phyloP scores from a whole-genome alignment of 768 basidiomycete genomes.

The Macrolepiota albuminosa region DNA sequence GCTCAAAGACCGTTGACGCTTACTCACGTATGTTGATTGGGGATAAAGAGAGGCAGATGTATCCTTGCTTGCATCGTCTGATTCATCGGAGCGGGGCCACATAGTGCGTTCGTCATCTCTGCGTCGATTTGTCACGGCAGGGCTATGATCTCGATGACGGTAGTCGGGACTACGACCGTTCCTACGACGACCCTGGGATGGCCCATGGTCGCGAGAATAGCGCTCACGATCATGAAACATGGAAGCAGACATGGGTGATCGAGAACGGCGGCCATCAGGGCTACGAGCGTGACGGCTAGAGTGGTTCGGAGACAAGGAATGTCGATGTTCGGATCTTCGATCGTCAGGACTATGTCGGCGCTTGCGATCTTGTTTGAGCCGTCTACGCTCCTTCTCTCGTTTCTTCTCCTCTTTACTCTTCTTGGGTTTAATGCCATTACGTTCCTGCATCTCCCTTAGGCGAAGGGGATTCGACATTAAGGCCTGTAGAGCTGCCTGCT shows the following conservation, averaged over 20 bases:
- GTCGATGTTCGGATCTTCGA: conserved; percentile 12
- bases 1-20: conserved; percentile 36
- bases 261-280: conserved; percentile 33
- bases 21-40: conserved; percentile 23
- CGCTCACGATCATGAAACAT: conserved; percentile 19
- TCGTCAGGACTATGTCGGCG: conserved; percentile 17
- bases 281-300: conserved; percentile 39
- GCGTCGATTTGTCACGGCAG: conserved; percentile 22
- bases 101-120: conserved; percentile 25
- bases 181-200: conserved; percentile 9
- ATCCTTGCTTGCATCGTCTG: conserved; percentile 35
- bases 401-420: conserved; percentile 69
- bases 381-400: conserved; percentile 39
- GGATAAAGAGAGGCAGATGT: conserved; percentile 23
- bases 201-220: conserved; percentile 26
- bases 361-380: conserved; percentile 36
- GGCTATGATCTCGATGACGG: conserved; percentile 25
- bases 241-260: conserved; percentile 32
- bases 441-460: conserved; percentile 73
- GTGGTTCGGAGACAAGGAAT: conserved; percentile 27
- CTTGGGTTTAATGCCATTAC: conserved; percentile 77
- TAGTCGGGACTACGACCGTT: conserved; percentile 28
- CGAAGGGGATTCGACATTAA: conserved; percentile 84
- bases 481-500: conserved; percentile 88
- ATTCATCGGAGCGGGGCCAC: conserved; percentile 51